Conservation (phyloP, 2,329 filamentous ascomycete genomes). For the Capronia coronata region DNA sequence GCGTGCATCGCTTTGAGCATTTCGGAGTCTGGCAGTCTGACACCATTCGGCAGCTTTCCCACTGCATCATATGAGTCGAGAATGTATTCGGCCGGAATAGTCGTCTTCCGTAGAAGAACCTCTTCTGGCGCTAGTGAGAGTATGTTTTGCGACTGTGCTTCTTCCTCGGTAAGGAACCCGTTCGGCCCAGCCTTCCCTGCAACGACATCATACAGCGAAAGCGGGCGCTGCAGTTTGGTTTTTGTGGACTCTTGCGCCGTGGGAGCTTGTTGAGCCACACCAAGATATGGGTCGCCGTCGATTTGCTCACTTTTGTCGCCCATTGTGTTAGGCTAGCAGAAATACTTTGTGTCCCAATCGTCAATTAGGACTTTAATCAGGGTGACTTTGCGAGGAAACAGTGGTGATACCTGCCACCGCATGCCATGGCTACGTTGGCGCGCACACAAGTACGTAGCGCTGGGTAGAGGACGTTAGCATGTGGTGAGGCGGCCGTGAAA, state of each 20-base stretch:
- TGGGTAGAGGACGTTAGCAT: too few relatives aligned
- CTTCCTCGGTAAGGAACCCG: constrained; percentile 32
- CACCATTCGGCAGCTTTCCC: constrained; percentile 28
- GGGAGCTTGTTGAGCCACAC: background rate
- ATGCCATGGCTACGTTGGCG: too few relatives aligned
- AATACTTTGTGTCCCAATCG: too few relatives aligned
- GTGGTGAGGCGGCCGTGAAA: too few relatives aligned
- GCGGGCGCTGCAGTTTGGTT: constrained; percentile 32
- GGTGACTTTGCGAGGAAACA: constrained; percentile 36
- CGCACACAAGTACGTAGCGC: too few relatives aligned
- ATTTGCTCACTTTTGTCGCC: background rate
- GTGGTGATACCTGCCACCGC: constrained; percentile 47
- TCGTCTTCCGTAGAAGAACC: constrained; percentile 47
- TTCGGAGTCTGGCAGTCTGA: constrained; percentile 49
- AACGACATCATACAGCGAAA: constrained; percentile 52
- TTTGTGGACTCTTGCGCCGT: constrained; percentile 35
- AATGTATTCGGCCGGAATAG: constrained; percentile 46
- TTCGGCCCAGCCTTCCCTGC: constrained; percentile 46
- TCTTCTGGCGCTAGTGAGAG: constrained; percentile 51
- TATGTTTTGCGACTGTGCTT: constrained; percentile 17
- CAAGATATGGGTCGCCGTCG: background rate
- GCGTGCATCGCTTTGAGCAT: constrained; percentile 52
- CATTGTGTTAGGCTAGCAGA: background rate
- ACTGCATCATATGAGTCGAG: constrained; percentile 50
- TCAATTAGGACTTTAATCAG: too few relatives aligned